A percentile compares a stretch with the other conserved stretches of the same genome.
Evolutionary conservation across 2,329 filamentous ascomycete species (phyloP).

Genomic region (Colletotrichum sp.): DNA sequence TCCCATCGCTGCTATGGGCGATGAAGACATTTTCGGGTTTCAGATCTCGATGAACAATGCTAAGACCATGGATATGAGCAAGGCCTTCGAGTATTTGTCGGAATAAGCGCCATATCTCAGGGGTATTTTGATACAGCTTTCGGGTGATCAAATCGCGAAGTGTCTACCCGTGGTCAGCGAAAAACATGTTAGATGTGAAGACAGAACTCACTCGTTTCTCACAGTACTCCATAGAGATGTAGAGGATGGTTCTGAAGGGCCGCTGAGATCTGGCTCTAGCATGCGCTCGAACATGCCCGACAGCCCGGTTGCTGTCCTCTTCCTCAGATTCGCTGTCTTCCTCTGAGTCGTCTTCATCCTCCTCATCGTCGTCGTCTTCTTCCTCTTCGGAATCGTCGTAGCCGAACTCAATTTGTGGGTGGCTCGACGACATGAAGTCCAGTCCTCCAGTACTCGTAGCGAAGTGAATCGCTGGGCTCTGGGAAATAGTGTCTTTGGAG

Average conservation of each 20-base stretch:
- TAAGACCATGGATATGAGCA: constrained; percentile 85
- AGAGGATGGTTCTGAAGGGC: constrained; percentile 75
- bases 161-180: constrained; percentile 55
- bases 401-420: constrained; percentile 79
- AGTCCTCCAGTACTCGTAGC: constrained; percentile 78
- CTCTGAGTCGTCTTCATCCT: constrained; percentile 45
- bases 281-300: constrained; percentile 23
- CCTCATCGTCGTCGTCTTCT: constrained; percentile 40
- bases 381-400: constrained; percentile 58
- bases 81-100: constrained; percentile 91
- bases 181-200: neutral
- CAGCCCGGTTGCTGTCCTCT: constrained; percentile 31
- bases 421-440: constrained; percentile 91
- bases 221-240: constrained; percentile 99
- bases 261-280: constrained; percentile 43
- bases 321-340: constrained; percentile 45
- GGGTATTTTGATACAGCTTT: constrained; percentile 73
- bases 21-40: constrained; percentile 99
- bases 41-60: constrained; percentile 93
- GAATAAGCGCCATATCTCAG: constrained; percentile 89
- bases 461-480: constrained; percentile 60
- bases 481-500: constrained; percentile 48
- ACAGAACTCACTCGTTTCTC: constrained; percentile 73
- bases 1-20: constrained; percentile 67
- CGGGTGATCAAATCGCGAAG: constrained; percentile 85